Base-by-base conservation (phyloP, 495 filamentous ascomycete species). In the Penicillium pulvis region DNA sequence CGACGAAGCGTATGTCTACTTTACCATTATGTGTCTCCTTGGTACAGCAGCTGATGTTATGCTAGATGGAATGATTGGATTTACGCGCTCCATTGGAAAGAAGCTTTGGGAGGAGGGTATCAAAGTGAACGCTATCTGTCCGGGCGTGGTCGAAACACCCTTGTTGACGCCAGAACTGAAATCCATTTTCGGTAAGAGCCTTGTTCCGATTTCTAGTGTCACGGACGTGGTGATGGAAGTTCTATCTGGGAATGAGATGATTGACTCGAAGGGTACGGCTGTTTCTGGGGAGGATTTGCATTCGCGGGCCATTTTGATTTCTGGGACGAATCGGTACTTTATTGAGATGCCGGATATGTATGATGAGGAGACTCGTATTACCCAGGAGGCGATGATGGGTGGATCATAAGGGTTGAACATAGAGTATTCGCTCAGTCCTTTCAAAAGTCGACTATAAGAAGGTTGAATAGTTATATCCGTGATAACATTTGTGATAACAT, bases 41-140 rank as follows among this genome's bases (percentile, higher is more conserved):
- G 17, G 23, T 2, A 28, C 3, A 28, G 2, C 2, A 16, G 24
- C 46, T 48, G 46, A 48, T 17, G 6, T 24, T 9, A 2, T 45
- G 6, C 0, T 33, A 68, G 65, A 68, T 52, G 65, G 48, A 10
- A 16, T 67, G 12, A 33, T 64, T 1, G 65, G 62, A 28, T 57
- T 61, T 23, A 58, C 59, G 35, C 59, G 65, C 23, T 65, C 59
- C 17, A 52, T 65, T 5, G 62, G 50, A 1, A 16, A 43, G 6
- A 19, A 46, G 4, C 56, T 65, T 33, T 56, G 46, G 46, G 47
- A 43, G 12, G 60, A 68, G 1, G 65, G 65, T 23, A 41, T 68
- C 36, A 60, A 63, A 10, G 55, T 65, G 1, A 68, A 65, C 23
- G 55, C 65, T 19, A 51, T 68, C 30, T 68, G 65, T 30, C 65